phyloP scores from a whole-genome alignment of 1,284 basidiomycete genomes.

The Mycena sp. region DNA sequence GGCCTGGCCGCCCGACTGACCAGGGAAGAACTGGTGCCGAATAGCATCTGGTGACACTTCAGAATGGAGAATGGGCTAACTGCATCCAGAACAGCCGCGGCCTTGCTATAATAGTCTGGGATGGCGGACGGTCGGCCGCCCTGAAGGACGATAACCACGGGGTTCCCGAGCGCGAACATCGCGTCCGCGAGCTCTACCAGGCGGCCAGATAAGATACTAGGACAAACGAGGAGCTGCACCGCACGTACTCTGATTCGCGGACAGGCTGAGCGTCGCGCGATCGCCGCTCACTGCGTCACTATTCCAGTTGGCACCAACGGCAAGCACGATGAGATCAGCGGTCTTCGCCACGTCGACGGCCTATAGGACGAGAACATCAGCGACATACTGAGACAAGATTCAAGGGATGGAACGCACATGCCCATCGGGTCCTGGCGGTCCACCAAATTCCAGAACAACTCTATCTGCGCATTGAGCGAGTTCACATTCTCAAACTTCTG shows the following conservation, averaged over 20 bases:
- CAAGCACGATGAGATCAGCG: no score
- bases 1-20: no score
- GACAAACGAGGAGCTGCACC: not conserved
- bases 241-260: constrained; percentile 41
- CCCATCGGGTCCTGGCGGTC: constrained; percentile 35
- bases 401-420: constrained; percentile 15
- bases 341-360: constrained; percentile 37
- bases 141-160: constrained; percentile 40
- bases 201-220: not conserved
- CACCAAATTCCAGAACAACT: no score
- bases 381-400: not conserved
- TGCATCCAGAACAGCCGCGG: constrained; percentile 38
- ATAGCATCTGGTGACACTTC: no score
- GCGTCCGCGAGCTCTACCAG: constrained; percentile 38
- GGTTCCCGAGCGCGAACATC: constrained; percentile 39
- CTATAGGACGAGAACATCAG: constrained; percentile 16
- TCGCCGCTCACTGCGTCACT: no score
- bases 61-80: constrained; percentile 23
- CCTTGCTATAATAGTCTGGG: constrained; percentile 38
- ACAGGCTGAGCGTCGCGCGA: no score
- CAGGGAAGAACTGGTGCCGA: constrained; percentile 37
- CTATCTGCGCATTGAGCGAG: no score
- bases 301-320: no score
- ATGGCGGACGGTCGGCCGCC: no score
- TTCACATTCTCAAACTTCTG: no score